These are phyloP conservation scores for Dentipellis fragilis DNA, from an alignment of 768 basidiomycete species.

Conservation along the genomic window DNA sequence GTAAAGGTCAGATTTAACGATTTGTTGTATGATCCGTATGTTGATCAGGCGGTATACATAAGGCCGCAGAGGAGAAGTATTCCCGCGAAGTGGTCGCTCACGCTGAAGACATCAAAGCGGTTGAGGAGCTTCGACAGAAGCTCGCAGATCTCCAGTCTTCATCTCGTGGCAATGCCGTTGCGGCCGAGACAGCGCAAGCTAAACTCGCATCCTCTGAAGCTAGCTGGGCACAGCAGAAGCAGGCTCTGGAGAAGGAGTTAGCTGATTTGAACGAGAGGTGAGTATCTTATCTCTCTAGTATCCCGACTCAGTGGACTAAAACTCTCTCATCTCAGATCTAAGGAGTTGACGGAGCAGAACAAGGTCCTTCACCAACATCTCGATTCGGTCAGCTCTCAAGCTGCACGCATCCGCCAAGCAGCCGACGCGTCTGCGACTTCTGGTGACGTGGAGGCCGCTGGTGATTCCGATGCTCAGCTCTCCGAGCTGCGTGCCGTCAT, in stretches of 20 bases:
- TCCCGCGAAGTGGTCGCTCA: constrained; percentile 75
- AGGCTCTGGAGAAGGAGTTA: constrained; percentile 69
- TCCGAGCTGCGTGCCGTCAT: constrained; percentile 72
- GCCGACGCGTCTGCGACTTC: constrained; percentile 39
- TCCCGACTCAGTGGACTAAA: not conserved
- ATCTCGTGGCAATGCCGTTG: constrained; percentile 47
- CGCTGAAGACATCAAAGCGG: constrained; percentile 72
- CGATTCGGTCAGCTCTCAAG: constrained; percentile 75
- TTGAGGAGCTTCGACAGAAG: constrained; percentile 56
- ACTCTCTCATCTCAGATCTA: constrained; percentile 34
- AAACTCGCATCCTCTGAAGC: constrained; percentile 62
- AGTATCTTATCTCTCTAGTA: constrained; percentile 9
- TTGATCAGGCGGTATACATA: constrained; percentile 20
- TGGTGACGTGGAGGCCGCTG: constrained; percentile 35
- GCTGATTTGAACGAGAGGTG: constrained; percentile 63
- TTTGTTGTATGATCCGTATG: not conserved
- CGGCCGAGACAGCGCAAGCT: constrained; percentile 64
- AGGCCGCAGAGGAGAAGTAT: constrained; percentile 71
- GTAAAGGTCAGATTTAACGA: constrained; percentile 38
- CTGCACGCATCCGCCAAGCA: constrained; percentile 67
- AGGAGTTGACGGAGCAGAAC: constrained; percentile 72
- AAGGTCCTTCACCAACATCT: constrained; percentile 71
- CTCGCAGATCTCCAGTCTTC: constrained; percentile 40
- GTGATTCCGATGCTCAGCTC: constrained; percentile 52
- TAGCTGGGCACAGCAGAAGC: constrained; percentile 77